Evolutionary conservation across 768 basidiomycete genomes (phyloP), one percentile per base, ranked within the genome.

Genomic region (Podaxis rugospora): DNA sequence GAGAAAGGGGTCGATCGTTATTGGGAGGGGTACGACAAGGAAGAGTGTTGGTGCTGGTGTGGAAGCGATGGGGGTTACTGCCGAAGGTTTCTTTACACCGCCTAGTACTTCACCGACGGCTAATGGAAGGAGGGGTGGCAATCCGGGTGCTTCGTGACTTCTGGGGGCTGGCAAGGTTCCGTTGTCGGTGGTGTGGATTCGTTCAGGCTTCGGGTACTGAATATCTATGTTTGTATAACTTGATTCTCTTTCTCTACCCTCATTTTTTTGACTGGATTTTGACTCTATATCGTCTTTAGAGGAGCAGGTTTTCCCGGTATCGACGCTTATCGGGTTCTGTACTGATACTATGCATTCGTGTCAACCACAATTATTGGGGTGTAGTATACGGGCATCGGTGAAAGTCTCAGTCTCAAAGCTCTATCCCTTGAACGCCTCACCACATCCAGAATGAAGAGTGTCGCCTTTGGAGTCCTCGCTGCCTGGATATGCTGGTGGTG

Each of bases 11-110:
- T 59, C 57, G 57, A 60, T 59, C 62, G 76, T 85, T 13, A 71
- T 90, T 59, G 88, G 89, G 56, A 74, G 84, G 39, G 86, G 83
- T 18, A 84, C 84, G 63, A 81, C 76, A 67, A 70, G 77, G 65
- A 92, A 91, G 76, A 73, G 82, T 47, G 78, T 80, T 55, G 92
- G 88, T 14, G 84, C 89, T 21, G 88, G 83, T 32, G 92, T 93
- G 59, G 88, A 90, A 74, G 87, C 90, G 27, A 70, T 88, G 49
- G 81, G 90, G 16, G 78, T 93, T 50, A 91, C 88, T 35, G 92
- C 90, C 36, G 80, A 79, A 21, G 92, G 92, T 0, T 93, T 93
- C 69, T 93, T 93, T 71, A 75, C 79, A 11, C 77, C 89, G 3
- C 86, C 88, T 5, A 64, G 63, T 32, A 65, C 65, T 36, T 71